Conservation (phyloP, 768 basidiomycete genomes). For the Lanmaoa pseudosensibilis region DNA sequence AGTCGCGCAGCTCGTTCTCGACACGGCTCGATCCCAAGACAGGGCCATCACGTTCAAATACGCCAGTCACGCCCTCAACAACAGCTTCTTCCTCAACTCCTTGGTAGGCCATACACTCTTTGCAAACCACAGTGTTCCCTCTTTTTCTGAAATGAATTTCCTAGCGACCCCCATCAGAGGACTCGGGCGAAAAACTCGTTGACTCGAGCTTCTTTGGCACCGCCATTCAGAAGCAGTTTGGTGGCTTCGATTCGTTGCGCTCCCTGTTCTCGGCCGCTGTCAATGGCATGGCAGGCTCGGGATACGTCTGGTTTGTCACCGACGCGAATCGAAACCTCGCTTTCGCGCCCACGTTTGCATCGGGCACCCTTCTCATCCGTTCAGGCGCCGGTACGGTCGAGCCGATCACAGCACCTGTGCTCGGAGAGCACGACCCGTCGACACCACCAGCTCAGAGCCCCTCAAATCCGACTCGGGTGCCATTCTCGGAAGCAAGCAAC, state of each 20-base stretch:
- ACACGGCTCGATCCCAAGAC: slow-evolving; percentile 56
- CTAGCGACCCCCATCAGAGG: slow-evolving; percentile 36
- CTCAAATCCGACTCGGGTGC: slow-evolving; percentile 17
- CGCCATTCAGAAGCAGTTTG: slow-evolving; percentile 46
- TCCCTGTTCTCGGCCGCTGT: slow-evolving; percentile 75
- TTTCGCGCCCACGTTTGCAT: slow-evolving; percentile 82
- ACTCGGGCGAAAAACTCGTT: slow-evolving; percentile 20
- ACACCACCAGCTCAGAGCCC: neutral
- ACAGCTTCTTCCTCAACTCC: slow-evolving; percentile 87
- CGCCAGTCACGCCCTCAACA: slow-evolving; percentile 90
- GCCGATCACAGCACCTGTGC: slow-evolving; percentile 26
- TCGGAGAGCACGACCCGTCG: slow-evolving; percentile 25
- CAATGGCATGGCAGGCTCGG: slow-evolving; percentile 73
- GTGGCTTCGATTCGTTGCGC: slow-evolving; percentile 66
- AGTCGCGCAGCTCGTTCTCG: slow-evolving; percentile 72
- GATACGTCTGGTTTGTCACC: slow-evolving; percentile 87
- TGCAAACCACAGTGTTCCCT: neutral
- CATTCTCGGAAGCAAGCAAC: slow-evolving; percentile 28
- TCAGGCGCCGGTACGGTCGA: slow-evolving; percentile 44
- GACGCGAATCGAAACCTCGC: slow-evolving; percentile 62
- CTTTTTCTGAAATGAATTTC: neutral
- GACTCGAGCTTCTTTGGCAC: slow-evolving; percentile 19
- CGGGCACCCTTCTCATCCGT: slow-evolving; percentile 82
- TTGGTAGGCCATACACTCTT: slow-evolving; percentile 56
- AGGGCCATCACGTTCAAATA: slow-evolving; percentile 82